Percentiles rank a stretch among this genome's conserved stretches.
phyloP scores from a whole-genome alignment of 768 basidiomycete species.

The Podaxis sp. region DNA sequence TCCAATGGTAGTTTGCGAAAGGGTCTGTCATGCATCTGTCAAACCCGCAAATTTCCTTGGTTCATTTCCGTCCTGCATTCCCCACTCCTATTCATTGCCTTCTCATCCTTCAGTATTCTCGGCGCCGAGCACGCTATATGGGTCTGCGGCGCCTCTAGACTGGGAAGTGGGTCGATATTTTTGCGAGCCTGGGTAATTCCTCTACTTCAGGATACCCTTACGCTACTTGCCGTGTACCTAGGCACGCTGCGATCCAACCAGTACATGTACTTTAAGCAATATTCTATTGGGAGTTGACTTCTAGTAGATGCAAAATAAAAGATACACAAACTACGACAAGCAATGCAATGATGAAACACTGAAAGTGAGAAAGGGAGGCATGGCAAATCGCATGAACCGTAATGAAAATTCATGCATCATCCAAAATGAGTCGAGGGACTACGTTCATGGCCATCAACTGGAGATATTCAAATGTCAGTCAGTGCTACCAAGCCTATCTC shows the following conservation, averaged over 20 bases:
- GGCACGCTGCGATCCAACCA: not conserved
- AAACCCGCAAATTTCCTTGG: not conserved
- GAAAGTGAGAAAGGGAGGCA: not conserved
- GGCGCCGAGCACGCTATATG: constrained; percentile 1
- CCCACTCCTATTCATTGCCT: not conserved
- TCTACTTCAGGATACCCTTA: too few relatives aligned
- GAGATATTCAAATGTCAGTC: constrained; percentile 1
- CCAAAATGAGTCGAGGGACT: constrained; percentile 83
- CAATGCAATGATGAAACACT: not conserved
- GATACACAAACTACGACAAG: not conserved
- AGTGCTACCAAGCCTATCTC: not conserved
- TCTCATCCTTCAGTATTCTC: not conserved
- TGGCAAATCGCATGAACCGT: not conserved
- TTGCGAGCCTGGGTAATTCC: constrained; percentile 1
- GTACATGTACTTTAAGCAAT: not conserved
- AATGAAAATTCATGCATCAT: constrained; percentile 55
- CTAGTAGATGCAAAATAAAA: not conserved
- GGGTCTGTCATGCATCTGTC: not conserved
- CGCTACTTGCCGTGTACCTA: not conserved
- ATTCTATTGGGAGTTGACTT: not conserved
- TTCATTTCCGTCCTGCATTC: constrained; percentile 1
- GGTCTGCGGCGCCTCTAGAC: not conserved
- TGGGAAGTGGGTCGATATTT: constrained; percentile 10
- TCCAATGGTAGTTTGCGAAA: not conserved
- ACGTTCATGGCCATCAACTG: constrained; percentile 98